Base-by-base conservation (phyloP, 2,329 filamentous ascomycete genomes). In the Zasmidium cellare region DNA sequence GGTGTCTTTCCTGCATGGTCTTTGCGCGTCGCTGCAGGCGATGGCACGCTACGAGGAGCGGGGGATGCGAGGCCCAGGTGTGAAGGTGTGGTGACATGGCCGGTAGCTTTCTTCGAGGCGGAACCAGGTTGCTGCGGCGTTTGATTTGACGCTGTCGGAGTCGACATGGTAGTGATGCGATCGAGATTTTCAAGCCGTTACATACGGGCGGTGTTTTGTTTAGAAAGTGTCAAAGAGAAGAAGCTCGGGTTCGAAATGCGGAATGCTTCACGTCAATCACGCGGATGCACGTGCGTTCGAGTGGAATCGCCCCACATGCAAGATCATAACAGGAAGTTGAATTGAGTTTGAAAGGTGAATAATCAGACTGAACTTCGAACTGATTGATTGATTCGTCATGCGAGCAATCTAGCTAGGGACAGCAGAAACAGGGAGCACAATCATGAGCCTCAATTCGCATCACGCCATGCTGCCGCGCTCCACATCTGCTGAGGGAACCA, bases 11-110 rank as follows among this genome's bases (percentile, higher is more conserved):
- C 72, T 9, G 73, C 69, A 38, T 69, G 71, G 38, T 68, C 64
- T 49, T 64, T 65, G 31, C 69, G 66, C 19, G 62, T 65, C 11
- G 67, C 64, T 5, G 62, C 65, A 2, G 70, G 66, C 19, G 68
- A 70, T 18, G 67, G 65, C 11, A 65, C 61, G 55, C 65, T 67
- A 47, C 68, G 65, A 52, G 65, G 69, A 22, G 66, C 73, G 69
- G 78, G 69, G 72, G 79, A 63, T 72, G 76, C 24, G 71, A 75
- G 51, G 74, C 74, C 44, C 70, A 76, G 46, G 70, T 75, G 71
- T 73, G 77, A 60, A 65, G 71, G 71, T 9, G 70, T 72, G 18
- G 66, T 64, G 53, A 66, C 66, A 59, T 67, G 63, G 28, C 58
- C 60, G 19, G 59, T 56, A 3, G 64, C 47, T 52, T 69, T 67